Base-by-base conservation (phyloP, 352 stramenopile species). In the Blastocystis sp. region DNA sequence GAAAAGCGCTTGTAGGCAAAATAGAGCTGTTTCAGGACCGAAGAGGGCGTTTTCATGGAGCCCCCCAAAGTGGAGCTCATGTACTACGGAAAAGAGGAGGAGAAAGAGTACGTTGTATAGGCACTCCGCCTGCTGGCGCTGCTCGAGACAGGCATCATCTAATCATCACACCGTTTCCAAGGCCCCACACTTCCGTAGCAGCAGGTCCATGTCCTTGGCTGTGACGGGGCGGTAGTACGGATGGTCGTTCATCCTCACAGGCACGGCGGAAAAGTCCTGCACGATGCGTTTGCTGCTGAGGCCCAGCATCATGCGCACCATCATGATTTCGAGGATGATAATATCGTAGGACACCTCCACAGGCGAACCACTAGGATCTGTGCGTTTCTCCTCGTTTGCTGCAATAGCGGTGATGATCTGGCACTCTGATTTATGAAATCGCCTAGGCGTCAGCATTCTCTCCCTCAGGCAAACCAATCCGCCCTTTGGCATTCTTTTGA, bases 401-500 rank as follows among this genome's bases (percentile, higher is more conserved):
- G 17, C 21, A 21, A 74, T 19, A 9, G 34, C 45, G 7, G 64
- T 52, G 9, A 52, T 48, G 34, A 52, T n/a, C 59, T 66, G 21
- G 45, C 74, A 84, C 48, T 84, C 74, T 28, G 40, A 28, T 45
- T 84, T 84, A 28, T 84, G 74, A 28, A 68, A 84, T 4, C 43
- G 38, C 74, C 74, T 84, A 61, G 3, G 43, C 45, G 19, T 42
- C 11, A 24, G 69, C 24, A 45, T 6, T 3, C 57, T 34, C 65
- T 4, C 28, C 21, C 19, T 54, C 24, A 66, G 3, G 43, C 17
- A 7, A 59, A 84, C 74, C 74, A 84, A 45, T 84, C 74, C 21
- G 74, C 74, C 19, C 21, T 84, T 34, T 84, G 74, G 60, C 74
- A 84, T 43, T 68, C n/a, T n/a, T 84, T 84, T 66, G 57, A 84